Evolutionary conservation across 331 rosid species (phyloP).

Genomic region (Stylosanthes scabra): DNA sequence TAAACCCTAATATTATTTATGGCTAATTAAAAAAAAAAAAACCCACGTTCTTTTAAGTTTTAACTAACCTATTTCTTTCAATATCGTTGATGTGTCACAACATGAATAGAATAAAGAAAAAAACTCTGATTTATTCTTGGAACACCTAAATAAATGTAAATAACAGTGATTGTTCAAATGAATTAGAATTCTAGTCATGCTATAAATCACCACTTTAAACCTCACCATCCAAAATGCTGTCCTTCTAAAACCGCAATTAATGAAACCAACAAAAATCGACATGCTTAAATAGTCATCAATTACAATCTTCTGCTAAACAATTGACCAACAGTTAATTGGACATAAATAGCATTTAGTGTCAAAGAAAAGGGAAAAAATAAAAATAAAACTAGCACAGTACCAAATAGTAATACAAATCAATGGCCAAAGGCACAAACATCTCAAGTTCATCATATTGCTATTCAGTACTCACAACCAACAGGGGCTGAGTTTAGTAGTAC

Average conservation of each 20-base stretch:
- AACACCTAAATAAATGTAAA: too few species aligned
- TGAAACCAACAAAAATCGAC: not conserved
- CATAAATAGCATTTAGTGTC: not conserved
- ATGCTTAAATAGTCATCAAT: not conserved
- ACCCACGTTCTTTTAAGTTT: too few species aligned
- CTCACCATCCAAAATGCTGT: not conserved
- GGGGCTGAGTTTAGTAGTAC: too few species aligned
- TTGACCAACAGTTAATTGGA: not conserved
- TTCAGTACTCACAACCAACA: too few species aligned
- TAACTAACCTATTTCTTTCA: too few species aligned
- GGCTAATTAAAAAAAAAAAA: too few species aligned
- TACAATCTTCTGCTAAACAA: not conserved
- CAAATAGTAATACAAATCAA: not conserved
- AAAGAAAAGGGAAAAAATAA: not conserved
- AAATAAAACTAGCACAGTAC: not conserved
- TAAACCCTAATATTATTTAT: too few species aligned
- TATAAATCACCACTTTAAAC: not conserved
- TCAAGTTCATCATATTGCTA: too few species aligned
- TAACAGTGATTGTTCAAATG: not conserved
- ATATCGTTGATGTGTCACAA: too few species aligned
- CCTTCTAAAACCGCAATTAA: not conserved
- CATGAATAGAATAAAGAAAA: too few species aligned
- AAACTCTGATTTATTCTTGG: too few species aligned
- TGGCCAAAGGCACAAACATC: constrained; percentile 3
- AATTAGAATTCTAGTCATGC: not conserved